Percentiles rank a stretch among this genome's conserved stretches.
phyloP scores from a whole-genome alignment of 306 rosid species.

The Notholithocarpus densiflorus region DNA sequence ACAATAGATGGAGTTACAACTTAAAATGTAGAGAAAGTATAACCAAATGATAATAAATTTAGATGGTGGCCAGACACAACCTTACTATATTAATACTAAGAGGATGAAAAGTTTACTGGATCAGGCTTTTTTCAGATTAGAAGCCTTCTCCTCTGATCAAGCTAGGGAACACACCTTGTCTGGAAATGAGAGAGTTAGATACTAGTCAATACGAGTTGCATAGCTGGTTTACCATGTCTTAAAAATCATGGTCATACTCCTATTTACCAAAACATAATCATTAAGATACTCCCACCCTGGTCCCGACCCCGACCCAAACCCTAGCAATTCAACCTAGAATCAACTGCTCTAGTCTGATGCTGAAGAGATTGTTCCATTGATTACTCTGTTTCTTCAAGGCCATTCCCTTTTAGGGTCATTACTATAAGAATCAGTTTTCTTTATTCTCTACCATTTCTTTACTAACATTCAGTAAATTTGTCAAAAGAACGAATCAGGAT shows the following conservation, averaged over 20 bases:
- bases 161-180: slow-evolving; percentile 88
- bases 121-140: slow-evolving; percentile 56
- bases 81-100: not conserved
- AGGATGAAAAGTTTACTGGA: slow-evolving; percentile 58
- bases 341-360: not conserved
- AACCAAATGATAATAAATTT: not conserved
- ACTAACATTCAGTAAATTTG: not conserved
- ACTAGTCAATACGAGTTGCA: slow-evolving; percentile 22
- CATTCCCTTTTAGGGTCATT: not conserved
- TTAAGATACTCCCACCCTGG: not conserved
- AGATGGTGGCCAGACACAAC: slow-evolving; percentile 1
- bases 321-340: too few relatives aligned
- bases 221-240: not conserved
- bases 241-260: not conserved
- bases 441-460: not conserved
- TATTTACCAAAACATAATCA: not conserved
- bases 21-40: not conserved
- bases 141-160: slow-evolving; percentile 30
- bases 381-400: not conserved
- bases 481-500: not conserved
- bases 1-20: not conserved
- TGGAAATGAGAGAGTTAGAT: slow-evolving; percentile 33
- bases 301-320: not conserved
- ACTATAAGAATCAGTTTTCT: not conserved
- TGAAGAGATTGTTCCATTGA: not conserved